Evolutionary conservation across 2,329 filamentous ascomycete genomes (phyloP).

Genomic region (Pyricularia sp.): DNA sequence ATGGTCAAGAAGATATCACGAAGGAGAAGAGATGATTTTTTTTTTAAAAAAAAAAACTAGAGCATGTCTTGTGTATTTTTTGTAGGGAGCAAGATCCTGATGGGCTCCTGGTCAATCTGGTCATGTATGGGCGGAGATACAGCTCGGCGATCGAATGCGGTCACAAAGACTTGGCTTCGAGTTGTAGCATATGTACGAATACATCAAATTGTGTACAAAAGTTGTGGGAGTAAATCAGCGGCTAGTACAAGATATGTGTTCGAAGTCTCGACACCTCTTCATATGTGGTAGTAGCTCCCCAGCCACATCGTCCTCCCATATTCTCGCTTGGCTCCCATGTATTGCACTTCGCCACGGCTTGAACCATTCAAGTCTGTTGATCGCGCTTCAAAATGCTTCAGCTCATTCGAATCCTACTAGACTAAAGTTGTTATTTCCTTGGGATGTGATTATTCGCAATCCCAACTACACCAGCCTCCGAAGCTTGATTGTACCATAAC

Average conservation of each 20-base stretch:
- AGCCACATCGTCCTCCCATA: background rate
- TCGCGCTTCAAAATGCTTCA: background rate
- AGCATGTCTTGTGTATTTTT: background rate
- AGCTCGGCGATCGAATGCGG: background rate
- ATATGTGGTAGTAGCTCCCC: background rate
- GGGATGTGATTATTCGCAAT: background rate
- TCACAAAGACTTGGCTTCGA: background rate
- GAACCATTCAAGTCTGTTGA: background rate
- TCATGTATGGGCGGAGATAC: background rate
- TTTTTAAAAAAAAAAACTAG: background rate
- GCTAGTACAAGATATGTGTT: background rate
- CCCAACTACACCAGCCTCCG: background rate
- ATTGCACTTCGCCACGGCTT: background rate
- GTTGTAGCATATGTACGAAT: slow-evolving; percentile 1
- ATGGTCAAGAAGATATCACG: slow-evolving; percentile 4
- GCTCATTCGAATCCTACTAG: background rate
- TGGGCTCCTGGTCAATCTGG: background rate
- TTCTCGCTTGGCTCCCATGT: background rate
- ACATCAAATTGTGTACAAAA: background rate
- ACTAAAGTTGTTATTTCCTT: background rate
- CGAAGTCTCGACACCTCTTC: background rate
- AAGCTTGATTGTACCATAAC: background rate
- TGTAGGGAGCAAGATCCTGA: background rate
- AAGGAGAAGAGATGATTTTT: background rate
- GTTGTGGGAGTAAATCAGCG: background rate